Conservation (phyloP, 768 basidiomycete genomes). For the Mycena crocata region DNA sequence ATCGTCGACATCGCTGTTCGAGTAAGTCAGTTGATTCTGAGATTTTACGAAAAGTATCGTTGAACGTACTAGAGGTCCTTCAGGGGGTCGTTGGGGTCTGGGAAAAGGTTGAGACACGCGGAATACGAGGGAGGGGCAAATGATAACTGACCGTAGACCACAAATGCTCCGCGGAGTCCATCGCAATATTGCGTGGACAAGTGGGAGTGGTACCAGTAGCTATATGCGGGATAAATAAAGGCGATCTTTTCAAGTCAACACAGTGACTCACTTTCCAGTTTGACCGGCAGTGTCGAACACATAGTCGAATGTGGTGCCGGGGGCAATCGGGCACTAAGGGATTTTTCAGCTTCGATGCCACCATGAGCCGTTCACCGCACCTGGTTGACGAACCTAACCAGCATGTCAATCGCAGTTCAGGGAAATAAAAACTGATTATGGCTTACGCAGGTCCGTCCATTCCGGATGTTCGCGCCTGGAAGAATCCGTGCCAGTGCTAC, state of each 20-base stretch:
- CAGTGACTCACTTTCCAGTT: slow-evolving; percentile 42
- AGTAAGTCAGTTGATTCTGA: background rate
- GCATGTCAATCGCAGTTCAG: background rate
- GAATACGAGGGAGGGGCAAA: background rate
- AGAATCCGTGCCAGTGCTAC: slow-evolving; percentile 51
- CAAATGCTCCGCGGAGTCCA: slow-evolving; percentile 47
- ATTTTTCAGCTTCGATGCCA: background rate
- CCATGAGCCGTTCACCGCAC: background rate
- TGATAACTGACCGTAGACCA: slow-evolving; percentile 24
- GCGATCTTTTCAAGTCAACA: slow-evolving; percentile 30
- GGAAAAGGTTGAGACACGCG: background rate
- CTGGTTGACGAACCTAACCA: slow-evolving; percentile 16
- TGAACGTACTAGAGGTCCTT: slow-evolving; percentile 41
- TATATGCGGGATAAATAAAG: slow-evolving; percentile 40
- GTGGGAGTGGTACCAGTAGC: slow-evolving; percentile 60
- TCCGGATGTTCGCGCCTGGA: slow-evolving; percentile 48
- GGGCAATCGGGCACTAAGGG: slow-evolving; percentile 55
- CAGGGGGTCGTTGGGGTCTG: slow-evolving; percentile 54
- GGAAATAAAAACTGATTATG: background rate
- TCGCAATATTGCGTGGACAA: slow-evolving; percentile 62
- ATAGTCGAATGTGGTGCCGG: slow-evolving; percentile 54
- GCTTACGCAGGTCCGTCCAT: slow-evolving; percentile 51
- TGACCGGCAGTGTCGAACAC: slow-evolving; percentile 49
- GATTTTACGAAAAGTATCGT: too few species aligned
- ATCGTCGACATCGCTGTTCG: slow-evolving; percentile 50